Percentiles rank a stretch among this genome's conserved stretches.
Evolutionary conservation across 208 protist species (phyloP).

Genomic region (Leptomonas seymouri): DNA sequence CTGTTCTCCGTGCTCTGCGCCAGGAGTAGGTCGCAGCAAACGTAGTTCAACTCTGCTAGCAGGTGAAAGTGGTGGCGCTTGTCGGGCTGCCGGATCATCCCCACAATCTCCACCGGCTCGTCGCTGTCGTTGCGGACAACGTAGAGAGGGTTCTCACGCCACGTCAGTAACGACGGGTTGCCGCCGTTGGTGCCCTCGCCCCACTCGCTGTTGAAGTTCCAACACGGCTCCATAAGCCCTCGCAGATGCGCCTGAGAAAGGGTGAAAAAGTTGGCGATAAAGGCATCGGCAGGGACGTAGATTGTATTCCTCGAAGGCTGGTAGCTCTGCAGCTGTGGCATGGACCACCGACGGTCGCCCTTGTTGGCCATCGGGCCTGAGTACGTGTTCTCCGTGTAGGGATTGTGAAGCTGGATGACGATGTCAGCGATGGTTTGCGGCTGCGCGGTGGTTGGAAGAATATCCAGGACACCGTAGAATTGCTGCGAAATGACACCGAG

Average conservation of each 20-base stretch:
- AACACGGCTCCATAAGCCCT: conserved; percentile 42
- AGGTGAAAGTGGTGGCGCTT: conserved; percentile 72
- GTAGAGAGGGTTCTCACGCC: conserved; percentile 79
- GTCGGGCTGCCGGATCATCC: conserved; percentile 77
- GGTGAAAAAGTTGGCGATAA: conserved; percentile 45
- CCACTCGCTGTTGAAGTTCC: conserved; percentile 79
- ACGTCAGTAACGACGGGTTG: conserved; percentile 65
- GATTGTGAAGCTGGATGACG: conserved; percentile 65
- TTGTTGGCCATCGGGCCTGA: conserved; percentile 59
- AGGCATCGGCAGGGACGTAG: conserved; percentile 63
- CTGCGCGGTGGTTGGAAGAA: conserved; percentile 25
- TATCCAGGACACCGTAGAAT: conserved; percentile 61
- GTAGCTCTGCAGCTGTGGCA: conserved; percentile 24
- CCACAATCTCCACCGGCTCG: conserved; percentile 48
- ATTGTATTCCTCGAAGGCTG: conserved; percentile 39
- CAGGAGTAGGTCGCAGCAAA: conserved; percentile 64
- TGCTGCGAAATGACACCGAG: conserved; percentile 47
- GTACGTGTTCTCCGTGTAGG: conserved; percentile 51
- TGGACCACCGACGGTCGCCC: conserved; percentile 48
- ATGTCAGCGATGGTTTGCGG: conserved; percentile 46
- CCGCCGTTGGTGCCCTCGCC: conserved; percentile 67
- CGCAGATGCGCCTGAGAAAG: conserved; percentile 47
- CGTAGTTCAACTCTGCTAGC: conserved; percentile 59
- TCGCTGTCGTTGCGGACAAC: conserved; percentile 46
- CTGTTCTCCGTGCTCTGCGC: conserved; percentile 43